Conservation (phyloP, 1,139 yeast species). For the Magnusiomyces starmeri region DNA sequence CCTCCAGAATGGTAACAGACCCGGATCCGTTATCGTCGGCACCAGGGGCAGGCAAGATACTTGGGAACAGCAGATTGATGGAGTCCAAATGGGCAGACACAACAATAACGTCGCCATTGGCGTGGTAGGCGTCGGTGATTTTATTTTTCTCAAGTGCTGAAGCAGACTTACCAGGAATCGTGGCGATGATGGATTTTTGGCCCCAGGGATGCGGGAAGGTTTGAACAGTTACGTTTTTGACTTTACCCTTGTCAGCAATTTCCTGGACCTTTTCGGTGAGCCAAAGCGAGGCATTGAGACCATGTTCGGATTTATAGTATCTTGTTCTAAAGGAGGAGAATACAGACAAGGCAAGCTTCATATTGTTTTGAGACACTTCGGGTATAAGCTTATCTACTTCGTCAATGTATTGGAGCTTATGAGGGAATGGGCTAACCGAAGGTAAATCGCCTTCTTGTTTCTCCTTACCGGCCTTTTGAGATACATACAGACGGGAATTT, state of each 20-base stretch:
- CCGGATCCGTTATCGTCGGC: slow-evolving; percentile 97
- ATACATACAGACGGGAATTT: neutral
- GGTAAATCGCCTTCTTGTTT: neutral
- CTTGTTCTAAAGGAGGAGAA: slow-evolving; percentile 64
- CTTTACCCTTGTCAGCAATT: slow-evolving; percentile 32
- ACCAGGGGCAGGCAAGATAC: slow-evolving; percentile 72
- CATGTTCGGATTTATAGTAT: slow-evolving; percentile 66
- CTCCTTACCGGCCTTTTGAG: neutral
- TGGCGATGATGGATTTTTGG: slow-evolving; percentile 36
- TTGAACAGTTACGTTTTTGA: slow-evolving; percentile 30
- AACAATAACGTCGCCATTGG: slow-evolving; percentile 42
- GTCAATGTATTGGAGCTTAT: slow-evolving; percentile 1
- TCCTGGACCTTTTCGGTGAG: slow-evolving; percentile 45
- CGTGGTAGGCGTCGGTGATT: neutral
- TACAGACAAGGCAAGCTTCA: slow-evolving; percentile 8
- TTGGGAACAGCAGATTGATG: slow-evolving; percentile 67
- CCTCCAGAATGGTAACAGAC: slow-evolving; percentile 68
- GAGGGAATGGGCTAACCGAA: slow-evolving; percentile 4
- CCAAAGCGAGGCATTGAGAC: slow-evolving; percentile 70
- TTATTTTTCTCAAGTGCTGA: neutral
- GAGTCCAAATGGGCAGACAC: slow-evolving; percentile 92
- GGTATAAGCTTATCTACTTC: slow-evolving; percentile 4
- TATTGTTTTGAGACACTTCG: slow-evolving; percentile 3
- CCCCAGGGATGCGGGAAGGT: slow-evolving; percentile 14
- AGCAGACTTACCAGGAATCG: slow-evolving; percentile 35